Evolutionary conservation across 495 filamentous ascomycete genomes (phyloP).

Genomic region (Thozetella sp.): DNA sequence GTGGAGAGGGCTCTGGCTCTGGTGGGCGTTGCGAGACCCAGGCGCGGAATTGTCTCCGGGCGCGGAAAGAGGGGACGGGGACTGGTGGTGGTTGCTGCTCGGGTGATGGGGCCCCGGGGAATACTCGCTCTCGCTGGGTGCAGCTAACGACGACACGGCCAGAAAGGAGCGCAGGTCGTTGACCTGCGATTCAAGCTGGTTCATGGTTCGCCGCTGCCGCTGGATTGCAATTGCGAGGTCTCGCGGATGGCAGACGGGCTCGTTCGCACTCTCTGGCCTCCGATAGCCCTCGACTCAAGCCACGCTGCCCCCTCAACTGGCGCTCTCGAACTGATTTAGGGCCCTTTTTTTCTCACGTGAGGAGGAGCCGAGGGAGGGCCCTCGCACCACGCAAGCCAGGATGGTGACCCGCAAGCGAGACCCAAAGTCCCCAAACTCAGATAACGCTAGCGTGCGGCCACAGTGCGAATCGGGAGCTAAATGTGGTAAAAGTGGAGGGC

Average conservation of each 20-base stretch:
- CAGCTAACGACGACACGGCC: constrained; percentile 14
- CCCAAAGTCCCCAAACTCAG: too few relatives aligned
- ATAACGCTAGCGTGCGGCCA: too few relatives aligned
- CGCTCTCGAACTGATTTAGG: too few relatives aligned
- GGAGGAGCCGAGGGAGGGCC: too few relatives aligned
- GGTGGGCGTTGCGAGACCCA: neutral
- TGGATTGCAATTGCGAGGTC: neutral
- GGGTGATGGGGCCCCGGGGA: constrained; percentile 4
- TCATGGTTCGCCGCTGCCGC: constrained; percentile 32
- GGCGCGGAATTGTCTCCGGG: constrained; percentile 38
- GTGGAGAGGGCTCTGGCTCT: neutral
- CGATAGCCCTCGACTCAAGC: too few relatives aligned
- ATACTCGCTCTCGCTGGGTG: constrained; percentile 6
- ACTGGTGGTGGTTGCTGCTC: constrained; percentile 10
- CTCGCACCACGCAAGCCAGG: too few relatives aligned
- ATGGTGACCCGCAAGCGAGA: too few relatives aligned
- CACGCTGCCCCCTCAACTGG: too few relatives aligned
- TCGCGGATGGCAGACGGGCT: neutral
- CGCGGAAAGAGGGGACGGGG: constrained; percentile 29
- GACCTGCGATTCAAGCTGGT: constrained; percentile 56
- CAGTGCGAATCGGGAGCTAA: too few relatives aligned
- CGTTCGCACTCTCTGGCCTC: too few relatives aligned
- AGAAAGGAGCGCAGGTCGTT: constrained; percentile 55
- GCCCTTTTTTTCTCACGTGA: too few relatives aligned
- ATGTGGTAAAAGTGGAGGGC: too few relatives aligned